A percentile compares a stretch with the other conserved stretches of the same genome.
These are phyloP conservation scores for Stephania japonica DNA, from an alignment of 164 flowering plant genomes.

Conservation along the genomic window DNA sequence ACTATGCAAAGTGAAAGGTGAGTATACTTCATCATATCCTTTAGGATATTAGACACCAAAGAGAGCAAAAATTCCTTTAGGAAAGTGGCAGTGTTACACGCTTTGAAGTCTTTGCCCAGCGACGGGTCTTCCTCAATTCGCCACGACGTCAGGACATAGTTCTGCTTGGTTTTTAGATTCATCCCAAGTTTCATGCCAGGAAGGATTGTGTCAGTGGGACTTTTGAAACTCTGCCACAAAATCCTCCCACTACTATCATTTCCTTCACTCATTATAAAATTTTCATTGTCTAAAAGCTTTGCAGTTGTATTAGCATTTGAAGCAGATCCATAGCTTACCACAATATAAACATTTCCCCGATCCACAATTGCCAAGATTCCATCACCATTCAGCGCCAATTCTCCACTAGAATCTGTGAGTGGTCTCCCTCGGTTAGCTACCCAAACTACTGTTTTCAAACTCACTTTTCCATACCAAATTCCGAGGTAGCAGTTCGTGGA, in stretches of 20 bases:
- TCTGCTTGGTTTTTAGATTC: conserved; percentile 6
- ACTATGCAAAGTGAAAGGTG: too few relatives aligned
- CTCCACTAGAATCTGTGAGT: conserved; percentile 1
- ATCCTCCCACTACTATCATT: background rate
- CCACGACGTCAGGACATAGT: conserved; percentile 3
- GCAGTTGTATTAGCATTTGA: background rate
- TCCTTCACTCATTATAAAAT: conserved; percentile 1
- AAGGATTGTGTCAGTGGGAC: background rate
- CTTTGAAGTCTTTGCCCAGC: too few relatives aligned
- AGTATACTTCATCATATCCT: too few relatives aligned
- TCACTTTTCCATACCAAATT: conserved; percentile 6
- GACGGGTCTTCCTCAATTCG: conserved; percentile 5
- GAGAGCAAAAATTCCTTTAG: too few relatives aligned
- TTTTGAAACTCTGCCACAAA: conserved; percentile 11
- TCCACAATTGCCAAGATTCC: conserved; percentile 6
- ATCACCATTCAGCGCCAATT: background rate
- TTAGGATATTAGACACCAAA: too few relatives aligned
- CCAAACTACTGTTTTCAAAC: conserved; percentile 6
- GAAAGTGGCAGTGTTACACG: too few relatives aligned
- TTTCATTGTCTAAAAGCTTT: conserved; percentile 7
- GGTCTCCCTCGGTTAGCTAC: conserved; percentile 10
- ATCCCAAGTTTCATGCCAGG: conserved; percentile 11
- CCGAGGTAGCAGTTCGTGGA: conserved; percentile 2
- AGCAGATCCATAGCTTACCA: conserved; percentile 1
- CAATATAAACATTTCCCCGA: background rate